phyloP scores from a whole-genome alignment of 208 protist species.

The Leishmania aethiopica region DNA sequence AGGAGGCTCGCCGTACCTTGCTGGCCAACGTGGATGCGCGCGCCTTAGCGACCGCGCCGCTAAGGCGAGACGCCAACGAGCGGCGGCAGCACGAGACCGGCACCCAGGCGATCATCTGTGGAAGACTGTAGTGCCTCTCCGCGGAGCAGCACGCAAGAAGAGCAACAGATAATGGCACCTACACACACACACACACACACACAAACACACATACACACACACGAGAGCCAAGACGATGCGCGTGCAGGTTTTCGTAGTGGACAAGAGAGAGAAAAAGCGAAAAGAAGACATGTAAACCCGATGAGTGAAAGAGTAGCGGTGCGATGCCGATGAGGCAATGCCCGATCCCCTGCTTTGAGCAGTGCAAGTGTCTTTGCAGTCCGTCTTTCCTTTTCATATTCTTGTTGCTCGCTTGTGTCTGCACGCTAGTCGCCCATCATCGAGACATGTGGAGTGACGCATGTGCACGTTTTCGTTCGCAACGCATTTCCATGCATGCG shows the following conservation, averaged over 20 bases:
- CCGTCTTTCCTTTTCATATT: neutral
- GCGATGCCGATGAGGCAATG: neutral
- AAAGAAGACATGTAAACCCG: neutral
- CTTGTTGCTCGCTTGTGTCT: neutral
- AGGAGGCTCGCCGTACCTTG: neutral
- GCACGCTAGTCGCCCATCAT: neutral
- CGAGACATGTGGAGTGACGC: neutral
- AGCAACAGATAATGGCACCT: neutral
- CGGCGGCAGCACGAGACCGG: constrained; percentile 2
- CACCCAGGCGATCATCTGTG: neutral
- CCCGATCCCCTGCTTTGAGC: neutral
- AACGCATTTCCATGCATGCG: neutral
- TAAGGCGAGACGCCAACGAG: neutral
- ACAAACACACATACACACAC: neutral
- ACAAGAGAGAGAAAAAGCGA: neutral
- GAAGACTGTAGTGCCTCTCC: neutral
- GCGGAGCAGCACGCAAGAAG: neutral
- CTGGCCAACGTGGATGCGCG: neutral
- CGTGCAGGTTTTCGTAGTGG: neutral
- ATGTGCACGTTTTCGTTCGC: neutral
- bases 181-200: neutral
- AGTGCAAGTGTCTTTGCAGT: neutral
- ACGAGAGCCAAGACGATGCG: neutral
- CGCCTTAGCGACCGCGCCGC: neutral
- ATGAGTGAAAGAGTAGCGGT: neutral